These are phyloP conservation scores for Fraxinus baroniana DNA, from an alignment of 305 asterid species.

Conservation along the genomic window DNA sequence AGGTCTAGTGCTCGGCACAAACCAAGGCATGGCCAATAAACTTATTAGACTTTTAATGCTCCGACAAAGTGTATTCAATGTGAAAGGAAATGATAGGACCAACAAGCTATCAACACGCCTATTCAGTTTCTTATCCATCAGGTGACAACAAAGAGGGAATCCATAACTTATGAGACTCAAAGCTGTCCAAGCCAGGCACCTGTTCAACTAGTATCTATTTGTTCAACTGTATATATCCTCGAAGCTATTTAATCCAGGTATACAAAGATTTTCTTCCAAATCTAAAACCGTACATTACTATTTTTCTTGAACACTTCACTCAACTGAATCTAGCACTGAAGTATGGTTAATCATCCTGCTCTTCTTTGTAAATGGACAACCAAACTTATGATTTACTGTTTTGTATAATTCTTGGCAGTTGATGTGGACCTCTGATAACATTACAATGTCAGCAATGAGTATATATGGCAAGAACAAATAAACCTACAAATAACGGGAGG, in stretches of 20 bases:
- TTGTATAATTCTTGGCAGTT: background rate
- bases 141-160: background rate
- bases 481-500: background rate
- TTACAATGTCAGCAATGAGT: background rate
- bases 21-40: background rate
- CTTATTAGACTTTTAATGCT: background rate
- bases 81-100: background rate
- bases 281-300: background rate
- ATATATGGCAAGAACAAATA: background rate
- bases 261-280: background rate
- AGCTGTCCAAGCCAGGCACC: background rate
- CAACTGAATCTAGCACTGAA: background rate
- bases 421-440: background rate
- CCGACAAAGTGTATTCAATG: background rate
- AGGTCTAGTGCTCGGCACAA: background rate
- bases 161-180: background rate
- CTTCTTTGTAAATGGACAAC: background rate
- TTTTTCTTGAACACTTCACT: background rate
- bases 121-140: background rate
- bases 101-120: background rate
- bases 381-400: background rate
- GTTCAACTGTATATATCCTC: background rate
- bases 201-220: background rate
- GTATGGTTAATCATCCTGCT: background rate
- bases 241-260: background rate